phyloP scores from a whole-genome alignment of 495 filamentous ascomycete species.

The Cercophora scortea region DNA sequence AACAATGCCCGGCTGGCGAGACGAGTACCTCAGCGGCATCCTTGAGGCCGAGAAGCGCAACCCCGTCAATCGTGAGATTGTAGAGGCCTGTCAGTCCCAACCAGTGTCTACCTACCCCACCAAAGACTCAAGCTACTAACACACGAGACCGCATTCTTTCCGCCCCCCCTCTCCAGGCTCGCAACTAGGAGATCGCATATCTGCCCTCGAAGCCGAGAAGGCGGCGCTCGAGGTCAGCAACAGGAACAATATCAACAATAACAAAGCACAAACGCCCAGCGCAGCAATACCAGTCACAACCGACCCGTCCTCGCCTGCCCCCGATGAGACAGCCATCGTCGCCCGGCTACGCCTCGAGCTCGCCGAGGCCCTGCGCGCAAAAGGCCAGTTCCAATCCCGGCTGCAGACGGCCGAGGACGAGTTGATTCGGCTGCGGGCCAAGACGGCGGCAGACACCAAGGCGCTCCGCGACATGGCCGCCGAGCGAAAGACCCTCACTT shows the following conservation, averaged over 20 bases:
- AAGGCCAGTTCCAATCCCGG: conserved; percentile 53
- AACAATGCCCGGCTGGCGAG: conserved; percentile 39
- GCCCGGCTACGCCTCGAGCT: conserved; percentile 54
- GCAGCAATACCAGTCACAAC: neutral
- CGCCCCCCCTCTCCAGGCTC: conserved; percentile 43
- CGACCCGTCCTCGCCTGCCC: conserved; percentile 9
- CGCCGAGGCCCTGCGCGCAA: conserved; percentile 65
- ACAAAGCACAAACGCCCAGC: neutral
- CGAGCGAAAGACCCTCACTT: conserved; percentile 53
- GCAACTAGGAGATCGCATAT: conserved; percentile 59
- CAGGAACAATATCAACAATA: neutral
- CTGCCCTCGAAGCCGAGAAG: conserved; percentile 47
- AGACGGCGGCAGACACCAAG: conserved; percentile 45
- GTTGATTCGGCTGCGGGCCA: conserved; percentile 49
- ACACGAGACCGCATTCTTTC: neutral
- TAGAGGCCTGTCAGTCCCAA: conserved; percentile 34
- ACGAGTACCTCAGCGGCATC: conserved; percentile 36
- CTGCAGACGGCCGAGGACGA: conserved; percentile 54
- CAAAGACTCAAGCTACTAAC: conserved; percentile 6
- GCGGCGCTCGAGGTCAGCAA: conserved; percentile 21
- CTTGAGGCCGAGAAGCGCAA: conserved; percentile 31
- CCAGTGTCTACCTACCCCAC: conserved; percentile 3
- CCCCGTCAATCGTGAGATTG: conserved; percentile 36
- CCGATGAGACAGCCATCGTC: conserved; percentile 27
- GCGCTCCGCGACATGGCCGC: conserved; percentile 51